Evolutionary conservation across 768 basidiomycete genomes (phyloP), one percentile per base, ranked within the genome.

Genomic region (Mycena metata): DNA sequence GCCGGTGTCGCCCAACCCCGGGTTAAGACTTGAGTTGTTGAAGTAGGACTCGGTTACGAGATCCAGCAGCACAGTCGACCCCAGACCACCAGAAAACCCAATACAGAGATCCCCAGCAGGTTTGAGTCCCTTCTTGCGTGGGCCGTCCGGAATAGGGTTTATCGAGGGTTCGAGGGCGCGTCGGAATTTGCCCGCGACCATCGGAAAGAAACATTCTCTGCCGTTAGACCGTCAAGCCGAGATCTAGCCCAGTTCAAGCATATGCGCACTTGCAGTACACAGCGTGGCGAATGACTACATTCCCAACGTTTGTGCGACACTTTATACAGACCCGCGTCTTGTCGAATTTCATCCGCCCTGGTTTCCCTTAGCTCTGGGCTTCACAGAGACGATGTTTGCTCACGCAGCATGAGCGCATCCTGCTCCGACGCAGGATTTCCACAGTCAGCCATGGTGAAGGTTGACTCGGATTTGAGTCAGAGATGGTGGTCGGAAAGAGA

Each of bases 191-290:
- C 83, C 78, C 11, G 83, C 83, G 6, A 92, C 80, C 23, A 91
- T 82, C 6, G 89, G 86, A 43, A 85, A 81, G 77, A 95, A 93
- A 73, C 93, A 94, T 5, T 83, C 85, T 78, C 90, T 91, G 72
- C 39, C 39, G 5, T 26, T 45, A 35, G 12, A 45, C 45, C 47
- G 42, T 36, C 43, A 63, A 35, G 52, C 47, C 50, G 49, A 60
- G 47, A 30, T 23, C 56, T 35, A 61, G 58, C 41, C 24, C 33
- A 54, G 55, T 50, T 63, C 12, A 39, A 39, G 9, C 51, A 54
- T 41, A 43, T 66, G 70, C 84, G 73, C 73, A 93, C 93, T 89
- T 93, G 92, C 94, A 95, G 75, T 95, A 95, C 21, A 93, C 91
- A 16, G 91, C 89, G 76, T 95, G 92, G 46, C 92, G 85, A 62